Conservation (phyloP, 306 rosid species). For the Mimosa pudica region DNA sequence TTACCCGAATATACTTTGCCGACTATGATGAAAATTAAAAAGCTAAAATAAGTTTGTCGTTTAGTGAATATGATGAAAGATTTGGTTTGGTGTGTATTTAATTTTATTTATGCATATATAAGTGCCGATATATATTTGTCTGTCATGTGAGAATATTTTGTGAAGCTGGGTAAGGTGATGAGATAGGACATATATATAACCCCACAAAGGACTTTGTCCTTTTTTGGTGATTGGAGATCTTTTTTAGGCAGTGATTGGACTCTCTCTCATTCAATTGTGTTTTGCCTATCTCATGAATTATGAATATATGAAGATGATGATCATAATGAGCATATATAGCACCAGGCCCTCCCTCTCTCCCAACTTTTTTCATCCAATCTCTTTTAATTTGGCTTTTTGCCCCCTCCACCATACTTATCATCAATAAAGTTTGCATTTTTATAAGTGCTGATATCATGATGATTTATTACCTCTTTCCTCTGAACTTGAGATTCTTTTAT, state of each 20-base stretch:
- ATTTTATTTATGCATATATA: not conserved
- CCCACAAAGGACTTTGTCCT: slow-evolving; percentile 58
- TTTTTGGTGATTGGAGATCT: slow-evolving; percentile 44
- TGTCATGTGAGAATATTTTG: slow-evolving; percentile 43
- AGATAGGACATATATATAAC: slow-evolving; percentile 34
- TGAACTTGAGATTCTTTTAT: not conserved
- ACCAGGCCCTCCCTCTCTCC: slow-evolving; percentile 27
- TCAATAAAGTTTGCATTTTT: not conserved
- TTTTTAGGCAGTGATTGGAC: slow-evolving; percentile 41
- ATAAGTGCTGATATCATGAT: not conserved
- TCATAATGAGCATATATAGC: slow-evolving; percentile 15
- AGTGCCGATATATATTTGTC: slow-evolving; percentile 1
- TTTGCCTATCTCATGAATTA: slow-evolving; percentile 9
- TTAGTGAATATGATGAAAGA: not conserved
- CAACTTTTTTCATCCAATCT: not conserved
- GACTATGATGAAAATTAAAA: not conserved
- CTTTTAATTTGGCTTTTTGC: not conserved
- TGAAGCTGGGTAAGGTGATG: slow-evolving; percentile 32
- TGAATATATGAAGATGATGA: not conserved
- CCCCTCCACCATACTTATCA: not conserved
- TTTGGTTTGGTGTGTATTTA: not conserved
- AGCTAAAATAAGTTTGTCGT: not conserved
- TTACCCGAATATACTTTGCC: not conserved
- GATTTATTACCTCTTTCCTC: not conserved
- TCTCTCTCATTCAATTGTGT: slow-evolving; percentile 10